Evolutionary conservation across 1,284 basidiomycete genomes (phyloP).

Genomic region (Pterula multifida): DNA sequence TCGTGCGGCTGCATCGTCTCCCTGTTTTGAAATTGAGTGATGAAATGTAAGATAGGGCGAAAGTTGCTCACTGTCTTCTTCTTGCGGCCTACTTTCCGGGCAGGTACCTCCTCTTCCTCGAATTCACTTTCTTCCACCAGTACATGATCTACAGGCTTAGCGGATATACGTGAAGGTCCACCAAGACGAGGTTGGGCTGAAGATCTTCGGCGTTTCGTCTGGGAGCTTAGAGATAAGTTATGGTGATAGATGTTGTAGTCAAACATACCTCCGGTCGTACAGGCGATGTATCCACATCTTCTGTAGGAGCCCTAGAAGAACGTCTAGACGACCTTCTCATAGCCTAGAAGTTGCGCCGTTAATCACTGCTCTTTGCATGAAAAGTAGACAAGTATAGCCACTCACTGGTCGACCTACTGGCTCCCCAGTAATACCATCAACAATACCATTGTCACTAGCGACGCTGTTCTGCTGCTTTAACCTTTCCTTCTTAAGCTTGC

Average conservation of each 20-base stretch:
- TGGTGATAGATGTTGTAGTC: neutral
- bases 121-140: conserved; percentile 69
- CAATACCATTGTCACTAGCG: conserved; percentile 71
- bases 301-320: conserved; percentile 10
- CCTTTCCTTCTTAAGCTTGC: conserved; percentile 54
- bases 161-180: conserved; percentile 29
- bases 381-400: conserved; percentile 3
- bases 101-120: conserved; percentile 45
- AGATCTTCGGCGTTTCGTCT: conserved; percentile 50
- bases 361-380: neutral
- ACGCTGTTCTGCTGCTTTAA: conserved; percentile 53
- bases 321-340: conserved; percentile 27
- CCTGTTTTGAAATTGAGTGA: conserved; percentile 17
- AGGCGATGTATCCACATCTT: conserved; percentile 10
- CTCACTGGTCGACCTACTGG: conserved; percentile 41
- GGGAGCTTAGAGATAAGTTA: neutral
- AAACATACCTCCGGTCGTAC: conserved; percentile 6
- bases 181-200: conserved; percentile 62
- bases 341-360: neutral
- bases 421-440: conserved; percentile 62
- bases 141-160: conserved; percentile 25
- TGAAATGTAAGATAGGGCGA: neutral
- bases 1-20: conserved; percentile 34
- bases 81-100: conserved; percentile 47
- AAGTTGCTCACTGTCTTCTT: conserved; percentile 43